phyloP scores from a whole-genome alignment of 192 early-diverging fungal genomes.

The Coemansia sp. region DNA sequence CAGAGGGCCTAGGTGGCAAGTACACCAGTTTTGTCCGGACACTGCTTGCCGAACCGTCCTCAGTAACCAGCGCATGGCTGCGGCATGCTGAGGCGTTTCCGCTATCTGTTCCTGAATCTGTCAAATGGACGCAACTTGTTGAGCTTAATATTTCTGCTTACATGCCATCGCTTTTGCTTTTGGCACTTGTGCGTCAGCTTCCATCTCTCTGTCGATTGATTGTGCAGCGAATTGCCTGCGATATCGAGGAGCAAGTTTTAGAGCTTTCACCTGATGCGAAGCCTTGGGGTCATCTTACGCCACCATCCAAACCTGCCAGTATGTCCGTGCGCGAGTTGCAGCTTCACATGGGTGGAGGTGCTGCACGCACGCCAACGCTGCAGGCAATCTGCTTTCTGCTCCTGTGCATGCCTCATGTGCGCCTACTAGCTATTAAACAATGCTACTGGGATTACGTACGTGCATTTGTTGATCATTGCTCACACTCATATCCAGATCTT shows the following conservation, averaged over 20 bases:
- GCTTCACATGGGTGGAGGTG: conserved; percentile 34
- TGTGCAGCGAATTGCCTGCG: conserved; percentile 32
- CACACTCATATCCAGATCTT: conserved; percentile 7
- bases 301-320: conserved; percentile 2
- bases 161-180: conserved; percentile 17
- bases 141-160: conserved; percentile 37
- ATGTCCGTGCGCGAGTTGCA: conserved; percentile 25
- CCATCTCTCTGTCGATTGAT: conserved; percentile 13
- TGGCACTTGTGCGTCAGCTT: conserved; percentile 24
- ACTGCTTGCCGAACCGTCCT: conserved; percentile 12
- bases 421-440: conserved; percentile 23
- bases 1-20: conserved; percentile 8
- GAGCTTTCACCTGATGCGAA: neutral
- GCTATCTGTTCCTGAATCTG: conserved; percentile 21
- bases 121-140: conserved; percentile 18
- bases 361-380: conserved; percentile 13
- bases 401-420: conserved; percentile 19
- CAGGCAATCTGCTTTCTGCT: conserved; percentile 38
- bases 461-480: neutral
- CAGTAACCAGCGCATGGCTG: conserved; percentile 27
- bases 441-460: conserved; percentile 15
- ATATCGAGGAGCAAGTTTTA: conserved; percentile 15
- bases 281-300: conserved; percentile 2
- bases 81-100: conserved; percentile 32
- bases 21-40: conserved; percentile 25